These are phyloP conservation scores for Penicillium salamii DNA, from an alignment of 495 filamentous ascomycete species.

Conservation along the genomic window DNA sequence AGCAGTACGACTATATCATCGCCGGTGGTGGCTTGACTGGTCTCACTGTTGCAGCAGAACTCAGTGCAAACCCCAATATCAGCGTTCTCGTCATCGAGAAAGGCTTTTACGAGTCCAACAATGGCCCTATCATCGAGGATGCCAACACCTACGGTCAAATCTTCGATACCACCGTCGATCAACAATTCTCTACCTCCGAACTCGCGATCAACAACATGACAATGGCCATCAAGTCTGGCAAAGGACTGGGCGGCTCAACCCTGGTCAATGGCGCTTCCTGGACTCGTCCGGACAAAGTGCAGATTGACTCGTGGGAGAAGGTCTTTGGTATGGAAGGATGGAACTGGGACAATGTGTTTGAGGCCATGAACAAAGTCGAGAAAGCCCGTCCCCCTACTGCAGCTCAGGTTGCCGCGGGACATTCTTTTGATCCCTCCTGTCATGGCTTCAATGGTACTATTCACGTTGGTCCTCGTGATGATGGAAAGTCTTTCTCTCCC, in stretches of 20 bases:
- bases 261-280: slow-evolving; percentile 53
- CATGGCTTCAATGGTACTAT: slow-evolving; percentile 26
- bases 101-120: slow-evolving; percentile 32
- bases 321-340: slow-evolving; percentile 48
- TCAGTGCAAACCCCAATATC: slow-evolving; percentile 44
- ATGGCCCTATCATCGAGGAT: slow-evolving; percentile 31
- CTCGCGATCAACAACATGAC: slow-evolving; percentile 16
- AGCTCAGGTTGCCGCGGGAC: slow-evolving; percentile 18
- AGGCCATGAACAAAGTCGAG: slow-evolving; percentile 36
- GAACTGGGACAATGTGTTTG: slow-evolving; percentile 48
- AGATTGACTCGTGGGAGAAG: slow-evolving; percentile 51
- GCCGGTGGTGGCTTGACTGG: slow-evolving; percentile 36
- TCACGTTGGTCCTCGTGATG: slow-evolving; percentile 21
- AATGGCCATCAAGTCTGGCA: slow-evolving; percentile 19
- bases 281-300: slow-evolving; percentile 40
- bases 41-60: slow-evolving; percentile 32
- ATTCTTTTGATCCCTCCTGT: slow-evolving; percentile 19
- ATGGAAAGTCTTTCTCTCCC: slow-evolving; percentile 15
- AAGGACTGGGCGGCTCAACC: slow-evolving; percentile 52
- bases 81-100: slow-evolving; percentile 54
- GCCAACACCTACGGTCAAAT: slow-evolving; percentile 35
- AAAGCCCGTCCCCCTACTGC: slow-evolving; percentile 10
- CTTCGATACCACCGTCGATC: slow-evolving; percentile 27
- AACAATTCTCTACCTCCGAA: slow-evolving; percentile 12
- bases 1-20: slow-evolving; percentile 31